A percentile compares a stretch with the other conserved stretches of the same genome.
Evolutionary conservation across 257 asterid species (phyloP).

Genomic region (Petunia axillaris): DNA sequence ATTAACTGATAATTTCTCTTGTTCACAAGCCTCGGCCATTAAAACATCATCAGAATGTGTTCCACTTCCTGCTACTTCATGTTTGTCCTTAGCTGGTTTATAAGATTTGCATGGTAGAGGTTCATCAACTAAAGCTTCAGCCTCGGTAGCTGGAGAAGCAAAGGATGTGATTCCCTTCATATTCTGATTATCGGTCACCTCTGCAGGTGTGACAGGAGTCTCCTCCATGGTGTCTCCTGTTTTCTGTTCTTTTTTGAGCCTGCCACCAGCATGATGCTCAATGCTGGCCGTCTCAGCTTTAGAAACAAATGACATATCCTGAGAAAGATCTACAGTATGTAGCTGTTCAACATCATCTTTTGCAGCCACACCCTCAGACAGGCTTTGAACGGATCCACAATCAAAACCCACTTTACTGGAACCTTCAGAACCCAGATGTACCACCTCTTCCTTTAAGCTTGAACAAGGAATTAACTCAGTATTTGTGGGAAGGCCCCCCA

Average conservation of each 20-base stretch:
- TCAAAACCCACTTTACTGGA: not conserved
- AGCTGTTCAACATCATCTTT: constrained; percentile 27
- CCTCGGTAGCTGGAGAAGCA: constrained; percentile 7
- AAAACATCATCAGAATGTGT: not conserved
- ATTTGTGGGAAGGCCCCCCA: constrained; percentile 30
- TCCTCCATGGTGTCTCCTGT: constrained; percentile 10
- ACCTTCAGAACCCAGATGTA: constrained; percentile 26
- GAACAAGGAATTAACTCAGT: constrained; percentile 31
- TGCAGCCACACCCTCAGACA: constrained; percentile 8
- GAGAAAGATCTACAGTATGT: constrained; percentile 20
- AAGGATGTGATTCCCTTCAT: constrained; percentile 26
- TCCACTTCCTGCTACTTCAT: constrained; percentile 18
- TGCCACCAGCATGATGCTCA: constrained; percentile 17
- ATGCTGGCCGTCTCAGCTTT: constrained; percentile 24
- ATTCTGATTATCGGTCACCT: constrained; percentile 17
- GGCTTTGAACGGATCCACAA: constrained; percentile 6
- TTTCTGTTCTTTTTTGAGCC: constrained; percentile 12
- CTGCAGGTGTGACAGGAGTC: constrained; percentile 26
- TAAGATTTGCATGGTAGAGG: not conserved
- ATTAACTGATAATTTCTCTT: not conserved
- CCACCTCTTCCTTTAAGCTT: constrained; percentile 29
- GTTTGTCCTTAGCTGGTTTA: not conserved
- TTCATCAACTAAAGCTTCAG: constrained; percentile 22
- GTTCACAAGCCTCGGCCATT: constrained; percentile 16
- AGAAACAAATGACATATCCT: constrained; percentile 25